Evolutionary conservation across 345 rosid species (phyloP).

Genomic region (Bruguiera sexangula): DNA sequence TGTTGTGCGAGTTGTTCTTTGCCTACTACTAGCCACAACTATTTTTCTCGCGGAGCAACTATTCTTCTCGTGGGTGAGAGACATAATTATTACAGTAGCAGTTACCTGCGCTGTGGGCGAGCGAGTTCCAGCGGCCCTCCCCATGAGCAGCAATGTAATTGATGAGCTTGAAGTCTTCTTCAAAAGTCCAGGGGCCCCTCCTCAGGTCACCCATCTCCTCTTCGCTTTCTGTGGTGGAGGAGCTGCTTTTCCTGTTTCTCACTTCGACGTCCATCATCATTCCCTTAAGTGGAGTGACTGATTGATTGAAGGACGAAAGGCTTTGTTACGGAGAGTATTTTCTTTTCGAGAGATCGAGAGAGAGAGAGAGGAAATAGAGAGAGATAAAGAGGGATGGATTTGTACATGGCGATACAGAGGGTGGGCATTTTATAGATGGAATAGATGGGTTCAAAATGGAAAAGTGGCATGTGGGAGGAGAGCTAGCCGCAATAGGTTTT

Average conservation of each 20-base stretch:
- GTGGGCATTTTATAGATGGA: slow-evolving; percentile 34
- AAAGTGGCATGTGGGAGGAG: slow-evolving; percentile 20
- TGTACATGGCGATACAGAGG: slow-evolving; percentile 41
- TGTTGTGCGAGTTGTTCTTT: slow-evolving; percentile 31
- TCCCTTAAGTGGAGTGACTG: slow-evolving; percentile 27
- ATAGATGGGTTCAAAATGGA: slow-evolving; percentile 24
- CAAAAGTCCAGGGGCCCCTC: slow-evolving; percentile 91
- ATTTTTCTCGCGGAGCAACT: neutral
- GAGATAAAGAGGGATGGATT: slow-evolving; percentile 20
- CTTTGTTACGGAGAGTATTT: slow-evolving; percentile 17
- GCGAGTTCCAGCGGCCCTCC: slow-evolving; percentile 86
- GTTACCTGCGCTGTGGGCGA: slow-evolving; percentile 68
- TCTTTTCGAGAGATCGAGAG: slow-evolving; percentile 21
- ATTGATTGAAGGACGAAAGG: slow-evolving; percentile 21
- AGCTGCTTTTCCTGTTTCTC: slow-evolving; percentile 22
- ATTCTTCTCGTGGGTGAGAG: neutral
- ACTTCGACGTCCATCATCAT: slow-evolving; percentile 46
- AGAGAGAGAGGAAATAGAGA: neutral
- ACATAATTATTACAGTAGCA: neutral
- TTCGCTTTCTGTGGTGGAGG: slow-evolving; percentile 22
- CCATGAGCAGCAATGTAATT: slow-evolving; percentile 67
- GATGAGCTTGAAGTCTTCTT: slow-evolving; percentile 69
- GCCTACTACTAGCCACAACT: slow-evolving; percentile 12
- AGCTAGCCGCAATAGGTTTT: slow-evolving; percentile 37
- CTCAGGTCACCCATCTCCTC: slow-evolving; percentile 50